A percentile compares a stretch with the other conserved stretches of the same genome.
These are phyloP conservation scores for Huntiella omanensis DNA, from an alignment of 2,329 filamentous ascomycete genomes.

Conservation along the genomic window DNA sequence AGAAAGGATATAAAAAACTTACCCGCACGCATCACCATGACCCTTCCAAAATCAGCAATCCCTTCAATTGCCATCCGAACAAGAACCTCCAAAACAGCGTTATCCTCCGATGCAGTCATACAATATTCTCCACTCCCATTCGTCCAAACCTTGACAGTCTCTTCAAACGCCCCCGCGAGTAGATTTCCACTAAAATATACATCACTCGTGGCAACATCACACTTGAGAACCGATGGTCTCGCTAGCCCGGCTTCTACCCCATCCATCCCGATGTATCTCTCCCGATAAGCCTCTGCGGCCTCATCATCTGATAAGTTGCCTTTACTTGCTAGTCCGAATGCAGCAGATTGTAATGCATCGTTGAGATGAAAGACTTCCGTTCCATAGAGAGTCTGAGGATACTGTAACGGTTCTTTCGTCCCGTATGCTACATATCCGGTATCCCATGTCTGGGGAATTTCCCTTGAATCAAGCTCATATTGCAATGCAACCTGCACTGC, in stretches of 20 bases:
- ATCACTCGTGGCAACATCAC: constrained; percentile 51
- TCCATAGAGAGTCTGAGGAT: constrained; percentile 42
- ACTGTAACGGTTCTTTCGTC: constrained; percentile 31
- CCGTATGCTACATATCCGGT: constrained; percentile 54
- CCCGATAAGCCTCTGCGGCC: constrained; percentile 32
- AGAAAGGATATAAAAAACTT: constrained; percentile 6
- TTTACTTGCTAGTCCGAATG: constrained; percentile 29
- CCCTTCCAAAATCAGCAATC: constrained; percentile 44
- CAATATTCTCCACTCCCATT: constrained; percentile 52
- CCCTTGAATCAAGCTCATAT: constrained; percentile 54
- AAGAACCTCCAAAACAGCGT: constrained; percentile 46
- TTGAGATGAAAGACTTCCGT: constrained; percentile 54
- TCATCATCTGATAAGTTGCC: constrained; percentile 34
- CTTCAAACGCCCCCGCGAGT: constrained; percentile 44
- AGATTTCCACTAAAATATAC: constrained; percentile 49
- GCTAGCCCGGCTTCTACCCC: constrained; percentile 19
- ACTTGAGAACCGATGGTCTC: constrained; percentile 37
- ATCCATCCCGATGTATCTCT: constrained; percentile 27
- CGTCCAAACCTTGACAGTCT: constrained; percentile 43
- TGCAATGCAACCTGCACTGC: constrained; percentile 58
- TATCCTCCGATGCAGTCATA: constrained; percentile 56
- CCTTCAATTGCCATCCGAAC: constrained; percentile 37
- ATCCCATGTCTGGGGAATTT: constrained; percentile 43
- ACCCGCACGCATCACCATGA: constrained; percentile 49
- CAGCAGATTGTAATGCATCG: constrained; percentile 33